These are phyloP conservation scores for Kwoniella botswanensis DNA, from an alignment of 768 basidiomycete species.

Conservation along the genomic window DNA sequence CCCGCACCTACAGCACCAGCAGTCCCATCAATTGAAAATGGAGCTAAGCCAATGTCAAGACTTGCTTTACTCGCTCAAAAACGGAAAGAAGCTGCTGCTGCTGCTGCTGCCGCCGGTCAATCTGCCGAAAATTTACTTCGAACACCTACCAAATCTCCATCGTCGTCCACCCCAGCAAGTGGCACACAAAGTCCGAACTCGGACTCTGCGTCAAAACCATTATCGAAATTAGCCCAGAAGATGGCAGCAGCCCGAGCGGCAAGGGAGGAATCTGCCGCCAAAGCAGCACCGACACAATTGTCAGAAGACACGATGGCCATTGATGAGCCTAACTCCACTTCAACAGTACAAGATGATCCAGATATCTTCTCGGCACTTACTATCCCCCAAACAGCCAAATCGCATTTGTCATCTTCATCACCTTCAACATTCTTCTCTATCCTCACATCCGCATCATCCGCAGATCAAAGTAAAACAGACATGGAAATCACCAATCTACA, in stretches of 20 bases:
- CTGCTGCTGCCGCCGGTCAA: conserved; percentile 50
- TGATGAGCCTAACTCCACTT: background rate
- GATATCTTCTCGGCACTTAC: conserved; percentile 31
- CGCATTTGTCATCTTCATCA: background rate
- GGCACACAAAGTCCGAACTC: conserved; percentile 1
- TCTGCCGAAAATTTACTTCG: conserved; percentile 27
- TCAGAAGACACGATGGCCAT: conserved; percentile 3
- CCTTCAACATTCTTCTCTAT: conserved; percentile 41
- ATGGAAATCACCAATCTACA: conserved; percentile 26
- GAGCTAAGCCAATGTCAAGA: conserved; percentile 53
- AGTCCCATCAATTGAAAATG: background rate
- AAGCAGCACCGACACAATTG: background rate
- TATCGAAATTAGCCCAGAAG: conserved; percentile 60
- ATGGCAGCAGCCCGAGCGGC: conserved; percentile 55
- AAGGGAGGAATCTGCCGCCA: conserved; percentile 33
- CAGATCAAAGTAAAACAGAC: conserved; percentile 15
- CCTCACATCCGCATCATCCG: conserved; percentile 21
- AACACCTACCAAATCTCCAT: conserved; percentile 16
- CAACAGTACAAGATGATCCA: background rate
- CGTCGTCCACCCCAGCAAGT: conserved; percentile 7
- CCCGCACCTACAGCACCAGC: background rate
- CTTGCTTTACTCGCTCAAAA: conserved; percentile 56
- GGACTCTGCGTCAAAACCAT: conserved; percentile 53
- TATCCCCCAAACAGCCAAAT: background rate
- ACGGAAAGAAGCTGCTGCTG: conserved; percentile 48